These are phyloP conservation scores for Vaccinium vitisidaea DNA, from an alignment of 148 eudicot genomes.

Conservation along the genomic window DNA sequence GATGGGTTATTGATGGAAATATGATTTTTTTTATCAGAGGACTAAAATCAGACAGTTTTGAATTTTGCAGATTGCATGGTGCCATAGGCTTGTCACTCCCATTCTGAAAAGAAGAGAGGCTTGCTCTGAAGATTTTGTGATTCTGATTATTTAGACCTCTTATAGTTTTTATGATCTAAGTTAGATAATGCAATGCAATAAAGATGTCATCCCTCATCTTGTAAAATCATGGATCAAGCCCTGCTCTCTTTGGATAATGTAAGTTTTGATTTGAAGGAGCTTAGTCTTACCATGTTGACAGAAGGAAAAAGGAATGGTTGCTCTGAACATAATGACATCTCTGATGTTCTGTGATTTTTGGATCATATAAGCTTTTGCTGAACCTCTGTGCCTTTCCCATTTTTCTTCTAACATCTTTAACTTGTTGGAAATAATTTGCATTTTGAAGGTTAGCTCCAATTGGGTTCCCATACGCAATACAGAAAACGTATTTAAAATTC, in stretches of 20 bases:
- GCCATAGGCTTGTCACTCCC: background rate
- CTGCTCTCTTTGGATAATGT: background rate
- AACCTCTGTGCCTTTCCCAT: background rate
- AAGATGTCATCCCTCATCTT: background rate
- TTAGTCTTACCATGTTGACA: background rate
- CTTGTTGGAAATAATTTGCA: background rate
- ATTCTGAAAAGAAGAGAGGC: background rate
- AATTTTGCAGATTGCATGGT: constrained; percentile 12
- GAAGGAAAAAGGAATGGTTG: background rate
- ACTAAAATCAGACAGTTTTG: background rate
- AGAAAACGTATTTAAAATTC: background rate
- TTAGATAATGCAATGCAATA: background rate
- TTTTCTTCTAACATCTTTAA: background rate
- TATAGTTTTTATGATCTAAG: background rate
- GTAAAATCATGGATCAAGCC: background rate
- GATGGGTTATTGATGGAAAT: background rate
- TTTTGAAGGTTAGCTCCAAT: background rate
- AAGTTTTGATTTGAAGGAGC: background rate
- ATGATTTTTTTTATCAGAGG: background rate
- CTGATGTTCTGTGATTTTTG: background rate
- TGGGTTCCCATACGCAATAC: background rate
- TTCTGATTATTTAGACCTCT: background rate
- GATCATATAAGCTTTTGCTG: background rate
- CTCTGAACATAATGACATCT: background rate
- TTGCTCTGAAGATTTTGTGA: background rate